Percentiles rank a stretch among this genome's conserved stretches.
Evolutionary conservation across 768 basidiomycete species (phyloP).

Genomic region (Stropharia rugosoannulata): DNA sequence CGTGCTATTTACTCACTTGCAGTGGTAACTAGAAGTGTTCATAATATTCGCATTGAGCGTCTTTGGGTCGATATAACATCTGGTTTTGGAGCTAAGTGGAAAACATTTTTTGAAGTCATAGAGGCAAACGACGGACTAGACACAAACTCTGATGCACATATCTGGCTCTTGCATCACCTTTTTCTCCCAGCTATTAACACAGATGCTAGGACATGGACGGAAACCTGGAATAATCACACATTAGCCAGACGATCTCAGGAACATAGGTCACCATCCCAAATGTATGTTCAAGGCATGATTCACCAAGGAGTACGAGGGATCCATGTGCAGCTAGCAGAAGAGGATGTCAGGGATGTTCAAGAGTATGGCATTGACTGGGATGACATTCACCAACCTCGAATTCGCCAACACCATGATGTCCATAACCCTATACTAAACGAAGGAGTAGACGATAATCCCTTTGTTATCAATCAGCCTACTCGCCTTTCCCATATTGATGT

Average conservation of each 20-base stretch:
- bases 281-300: constrained; percentile 33
- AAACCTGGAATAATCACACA: constrained; percentile 32
- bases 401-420: constrained; percentile 13
- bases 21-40: constrained; percentile 26
- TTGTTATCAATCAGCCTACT: no score
- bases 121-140: constrained; percentile 30
- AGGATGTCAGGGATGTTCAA: constrained; percentile 17
- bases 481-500: no score
- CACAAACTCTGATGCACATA: constrained; percentile 23
- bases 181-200: constrained; percentile 30
- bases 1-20: background rate
- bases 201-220: constrained; percentile 25
- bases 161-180: constrained; percentile 36
- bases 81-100: constrained; percentile 30
- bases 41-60: constrained; percentile 37
- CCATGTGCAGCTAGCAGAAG: background rate
- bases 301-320: constrained; percentile 19
- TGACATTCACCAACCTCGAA: constrained; percentile 4
- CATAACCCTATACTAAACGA: background rate
- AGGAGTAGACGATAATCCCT: no score
- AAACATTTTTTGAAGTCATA: constrained; percentile 27
- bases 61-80: constrained; percentile 36
- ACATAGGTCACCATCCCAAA: constrained; percentile 26
- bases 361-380: constrained; percentile 28
- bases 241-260: constrained; percentile 21